phyloP scores from a whole-genome alignment of 257 asterid species.

The Fraxinus quadrangulata region DNA sequence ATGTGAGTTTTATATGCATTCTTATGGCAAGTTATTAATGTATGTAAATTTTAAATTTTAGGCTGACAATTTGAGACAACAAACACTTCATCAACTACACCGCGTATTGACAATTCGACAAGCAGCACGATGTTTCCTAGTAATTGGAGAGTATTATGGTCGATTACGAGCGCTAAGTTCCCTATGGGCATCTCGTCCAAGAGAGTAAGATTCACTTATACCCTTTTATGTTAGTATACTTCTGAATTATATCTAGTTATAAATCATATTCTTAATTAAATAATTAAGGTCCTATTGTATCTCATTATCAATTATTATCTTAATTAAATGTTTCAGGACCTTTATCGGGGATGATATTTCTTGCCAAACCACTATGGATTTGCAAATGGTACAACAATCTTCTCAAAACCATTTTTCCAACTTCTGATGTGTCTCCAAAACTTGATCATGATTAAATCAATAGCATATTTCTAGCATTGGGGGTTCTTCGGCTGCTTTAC shows the following conservation, averaged over 20 bases:
- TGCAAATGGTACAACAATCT: constrained; percentile 69
- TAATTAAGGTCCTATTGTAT: background rate
- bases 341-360: constrained; percentile 62
- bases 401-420: constrained; percentile 75
- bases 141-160: constrained; percentile 86
- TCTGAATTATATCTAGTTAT: background rate
- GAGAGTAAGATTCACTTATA: constrained; percentile 59
- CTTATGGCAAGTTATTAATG: too few relatives aligned
- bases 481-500: constrained; percentile 28
- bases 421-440: constrained; percentile 43
- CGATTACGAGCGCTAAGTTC: constrained; percentile 91
- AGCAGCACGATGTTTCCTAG: constrained; percentile 79
- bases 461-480: constrained; percentile 16
- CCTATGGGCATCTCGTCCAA: constrained; percentile 92
- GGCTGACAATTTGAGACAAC: constrained; percentile 94
- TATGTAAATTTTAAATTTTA: constrained; percentile 25
- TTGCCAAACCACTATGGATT: constrained; percentile 63
- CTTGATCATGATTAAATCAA: constrained; percentile 23
- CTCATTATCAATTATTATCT: background rate
- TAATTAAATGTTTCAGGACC: constrained; percentile 44
- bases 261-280: too few relatives aligned
- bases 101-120: constrained; percentile 79
- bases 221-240: background rate
- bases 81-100: constrained; percentile 78
- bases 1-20: too few relatives aligned